Base-by-base conservation (phyloP, 352 stramenopile species). In the Blastocystis hominis region DNA sequence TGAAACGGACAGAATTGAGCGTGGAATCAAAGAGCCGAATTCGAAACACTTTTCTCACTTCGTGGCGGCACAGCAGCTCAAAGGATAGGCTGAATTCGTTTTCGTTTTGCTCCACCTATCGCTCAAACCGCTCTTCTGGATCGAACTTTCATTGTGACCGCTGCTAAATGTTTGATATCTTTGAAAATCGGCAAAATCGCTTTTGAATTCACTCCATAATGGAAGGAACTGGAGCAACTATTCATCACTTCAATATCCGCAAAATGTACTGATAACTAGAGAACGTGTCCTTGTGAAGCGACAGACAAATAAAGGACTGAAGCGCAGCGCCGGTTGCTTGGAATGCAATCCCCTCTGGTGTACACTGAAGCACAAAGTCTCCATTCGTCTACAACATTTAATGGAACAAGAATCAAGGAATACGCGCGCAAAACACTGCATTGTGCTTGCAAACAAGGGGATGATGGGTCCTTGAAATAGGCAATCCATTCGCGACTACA, bases 401-500 rank as follows among this genome's bases (percentile, higher is more conserved):
- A 30, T 69, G 0, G 68, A 15, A 50, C 3, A 1, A 0, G 20
- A 46, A 24, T 10, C 2, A 44, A 4, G 17, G 30, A 1, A 66
- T 54, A 84, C 72, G 9, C 42, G 53, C 24, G 72, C 54, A 54
- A 84, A 68, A 68, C 72, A 84, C n/a, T 69, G 50, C 20, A 84
- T 50, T 50, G 72, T 53, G 20, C 72, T 61, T 50, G 72, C 24
- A 50, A 84, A 17, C 30, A 84, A 46, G 24, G 47, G 72, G 30
- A 84, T 84, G 47, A 84, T 84, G 50, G 72, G 3, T 66, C 72
- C 72, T 53, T 84, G 47, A 54, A 84, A 36, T 3, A 68, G 55
- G 24, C 72, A 84, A 15, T 84, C 72, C 72, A 84, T 84, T 53
- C 20, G 24, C 2, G 1, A 38, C 50, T 61, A 34, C 6, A 80